These are phyloP conservation scores for Periglandula ipomoeae DNA, from an alignment of 2,329 filamentous ascomycete genomes.

Conservation along the genomic window DNA sequence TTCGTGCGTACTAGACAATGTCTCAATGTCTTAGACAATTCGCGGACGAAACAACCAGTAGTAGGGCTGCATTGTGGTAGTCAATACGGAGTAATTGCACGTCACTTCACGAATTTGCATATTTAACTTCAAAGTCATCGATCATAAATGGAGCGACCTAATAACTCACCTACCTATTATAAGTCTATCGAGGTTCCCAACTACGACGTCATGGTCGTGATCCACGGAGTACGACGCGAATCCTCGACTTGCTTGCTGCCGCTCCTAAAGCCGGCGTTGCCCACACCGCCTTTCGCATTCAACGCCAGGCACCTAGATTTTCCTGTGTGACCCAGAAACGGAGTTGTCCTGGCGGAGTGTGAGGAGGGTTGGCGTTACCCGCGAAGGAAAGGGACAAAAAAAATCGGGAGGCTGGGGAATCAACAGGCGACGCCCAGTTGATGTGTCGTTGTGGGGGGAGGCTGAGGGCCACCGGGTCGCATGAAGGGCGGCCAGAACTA, in stretches of 20 bases:
- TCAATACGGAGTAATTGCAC: no score
- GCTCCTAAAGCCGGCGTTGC: no score
- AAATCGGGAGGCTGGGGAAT: slow-evolving; percentile 1
- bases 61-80: no score
- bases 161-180: no score
- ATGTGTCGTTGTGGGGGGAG: neutral
- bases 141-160: no score
- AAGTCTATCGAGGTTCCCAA: no score
- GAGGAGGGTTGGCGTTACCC: neutral
- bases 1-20: no score
- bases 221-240: neutral
- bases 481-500: neutral
- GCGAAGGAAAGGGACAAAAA: neutral
- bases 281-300: slow-evolving; percentile 2
- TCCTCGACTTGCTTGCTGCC: no score
- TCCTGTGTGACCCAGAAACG: neutral
- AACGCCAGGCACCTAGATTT: neutral
- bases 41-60: no score
- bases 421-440: neutral
- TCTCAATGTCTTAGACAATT: no score
- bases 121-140: no score
- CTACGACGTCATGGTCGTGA: neutral
- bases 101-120: no score
- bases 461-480: neutral
- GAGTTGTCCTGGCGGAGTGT: neutral